These are phyloP conservation scores for Kitagawia praeruptora DNA, from an alignment of 129 eudicot genomes.

Conservation along the genomic window DNA sequence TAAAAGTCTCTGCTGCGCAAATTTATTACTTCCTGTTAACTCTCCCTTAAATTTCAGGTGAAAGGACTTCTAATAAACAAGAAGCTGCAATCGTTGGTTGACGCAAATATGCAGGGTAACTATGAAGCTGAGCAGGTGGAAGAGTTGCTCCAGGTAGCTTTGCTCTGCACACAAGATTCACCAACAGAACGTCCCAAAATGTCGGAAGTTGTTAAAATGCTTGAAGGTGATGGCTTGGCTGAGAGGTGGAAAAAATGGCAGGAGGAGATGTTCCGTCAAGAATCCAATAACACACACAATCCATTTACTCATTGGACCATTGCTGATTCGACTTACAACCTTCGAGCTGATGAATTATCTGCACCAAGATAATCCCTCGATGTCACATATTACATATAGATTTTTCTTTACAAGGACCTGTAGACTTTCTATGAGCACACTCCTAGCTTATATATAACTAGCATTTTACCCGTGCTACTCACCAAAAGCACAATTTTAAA, in stretches of 20 bases:
- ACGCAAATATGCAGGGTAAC: constrained; percentile 35
- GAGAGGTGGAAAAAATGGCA: constrained; percentile 67
- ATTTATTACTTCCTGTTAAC: neutral
- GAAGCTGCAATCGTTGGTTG: constrained; percentile 38
- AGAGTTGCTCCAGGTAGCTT: constrained; percentile 46
- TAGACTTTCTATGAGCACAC: too few relatives aligned
- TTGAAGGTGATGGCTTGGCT: constrained; percentile 56
- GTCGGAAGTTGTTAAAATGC: constrained; percentile 54
- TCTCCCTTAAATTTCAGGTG: constrained; percentile 27
- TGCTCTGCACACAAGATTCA: constrained; percentile 47
- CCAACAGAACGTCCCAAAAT: constrained; percentile 49
- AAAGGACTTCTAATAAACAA: constrained; percentile 44
- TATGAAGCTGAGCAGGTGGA: constrained; percentile 48
- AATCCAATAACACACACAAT: constrained; percentile 24
- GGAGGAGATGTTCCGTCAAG: constrained; percentile 34
- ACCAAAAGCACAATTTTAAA: too few relatives aligned
- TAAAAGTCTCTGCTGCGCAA: neutral
- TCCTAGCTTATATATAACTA: too few relatives aligned
- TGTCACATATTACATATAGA: too few relatives aligned
- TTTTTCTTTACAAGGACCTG: too few relatives aligned
- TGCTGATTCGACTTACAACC: constrained; percentile 31
- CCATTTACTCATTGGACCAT: constrained; percentile 35
- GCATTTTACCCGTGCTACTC: too few relatives aligned
- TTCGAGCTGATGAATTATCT: too few relatives aligned
- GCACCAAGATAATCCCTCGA: too few relatives aligned